A percentile compares a stretch with the other conserved stretches of the same genome.
Conservation (phyloP, 331 rosid genomes). For the Dryas integrifolia region DNA sequence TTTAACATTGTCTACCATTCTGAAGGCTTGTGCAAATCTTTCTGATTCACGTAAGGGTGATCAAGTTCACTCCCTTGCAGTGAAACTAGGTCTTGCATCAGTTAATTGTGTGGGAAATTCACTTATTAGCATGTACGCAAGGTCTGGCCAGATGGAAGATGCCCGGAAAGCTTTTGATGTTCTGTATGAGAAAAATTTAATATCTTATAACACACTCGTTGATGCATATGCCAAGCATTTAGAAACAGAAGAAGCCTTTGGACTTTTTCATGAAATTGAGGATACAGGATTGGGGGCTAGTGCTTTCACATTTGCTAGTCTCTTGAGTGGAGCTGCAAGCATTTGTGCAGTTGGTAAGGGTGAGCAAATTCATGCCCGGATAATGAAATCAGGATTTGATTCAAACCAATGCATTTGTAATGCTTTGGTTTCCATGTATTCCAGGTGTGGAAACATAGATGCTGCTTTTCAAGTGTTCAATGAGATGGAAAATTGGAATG, state of each 20-base stretch:
- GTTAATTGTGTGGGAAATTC: conserved; percentile 25
- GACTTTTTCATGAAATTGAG: conserved; percentile 18
- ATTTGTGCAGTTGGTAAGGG: conserved; percentile 27
- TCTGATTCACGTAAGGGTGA: conserved; percentile 7
- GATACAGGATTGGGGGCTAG: conserved; percentile 18
- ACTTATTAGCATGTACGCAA: conserved; percentile 19
- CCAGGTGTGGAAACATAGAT: conserved; percentile 30
- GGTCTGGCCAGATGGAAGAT: conserved; percentile 27
- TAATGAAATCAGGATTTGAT: conserved; percentile 25
- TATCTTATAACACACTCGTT: conserved; percentile 23
- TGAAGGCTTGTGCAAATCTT: conserved; percentile 27
- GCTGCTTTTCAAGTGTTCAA: conserved; percentile 19
- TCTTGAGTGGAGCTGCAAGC: conserved; percentile 29
- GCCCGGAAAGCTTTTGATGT: conserved; percentile 20
- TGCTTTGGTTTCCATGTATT: conserved; percentile 29
- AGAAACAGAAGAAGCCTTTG: conserved; percentile 19
- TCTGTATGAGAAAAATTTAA: conserved; percentile 25
- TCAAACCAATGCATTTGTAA: conserved; percentile 21
- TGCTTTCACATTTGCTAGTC: conserved; percentile 26
- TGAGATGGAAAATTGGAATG: conserved; percentile 27
- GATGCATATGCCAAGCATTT: conserved; percentile 18
- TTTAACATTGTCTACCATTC: conserved; percentile 26
- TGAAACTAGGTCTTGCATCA: conserved; percentile 25
- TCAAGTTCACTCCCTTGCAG: conserved; percentile 30
- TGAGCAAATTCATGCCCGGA: conserved; percentile 21